Base-by-base conservation (phyloP, 2,329 filamentous ascomycete genomes). In the Tolypocladium tropicale region DNA sequence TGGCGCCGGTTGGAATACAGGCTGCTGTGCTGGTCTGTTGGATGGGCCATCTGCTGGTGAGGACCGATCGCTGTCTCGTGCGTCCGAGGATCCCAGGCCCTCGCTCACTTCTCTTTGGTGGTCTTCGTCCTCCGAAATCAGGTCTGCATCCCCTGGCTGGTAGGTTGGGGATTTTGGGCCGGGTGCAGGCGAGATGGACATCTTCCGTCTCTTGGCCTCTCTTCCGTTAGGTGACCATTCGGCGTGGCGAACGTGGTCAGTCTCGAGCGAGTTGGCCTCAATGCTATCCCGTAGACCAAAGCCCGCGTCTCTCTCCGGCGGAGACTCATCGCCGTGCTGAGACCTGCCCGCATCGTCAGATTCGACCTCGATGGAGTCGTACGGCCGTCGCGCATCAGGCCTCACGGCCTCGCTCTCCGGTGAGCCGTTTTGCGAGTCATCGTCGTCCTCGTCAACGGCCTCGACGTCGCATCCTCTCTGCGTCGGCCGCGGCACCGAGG, bases 1-100 rank as follows among this genome's bases (percentile, higher is more conserved):
- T 11, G 74, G 74, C 2, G 72, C 67, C 0, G 67, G 60, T 2
- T 62, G 70, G 55, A 76, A 75, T 0, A 68, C 68, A 3, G 74
- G 74, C 52, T 75, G 72, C 16, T 66, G 64, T 23, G 34, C 21
- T 23, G 46, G 14, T 32, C 46, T n/a, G 28, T 25, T 4, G 6
- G 46, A 25, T n/a, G 46, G 25, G 4, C 9, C 46, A 25, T 32
- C 46, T 49, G 18, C 18, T n/a, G 46, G 46, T 4, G 46, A 49
- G 21, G 30, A 7, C 4, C 28, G n/a, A 6, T 21, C 46, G 46
- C 46, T 37, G 33, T 51, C 23, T 10, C 11, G 33, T 6, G 12
- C 12, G n/a, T 28, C 9, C 28, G 28, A 10, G 21, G 46, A 50
- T n/a, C 9, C 18, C 46, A 12, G 6, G 4, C 14, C 28, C 4